Conservation (phyloP, 192 early-diverging fungal species). For the Coemansia sp. region DNA sequence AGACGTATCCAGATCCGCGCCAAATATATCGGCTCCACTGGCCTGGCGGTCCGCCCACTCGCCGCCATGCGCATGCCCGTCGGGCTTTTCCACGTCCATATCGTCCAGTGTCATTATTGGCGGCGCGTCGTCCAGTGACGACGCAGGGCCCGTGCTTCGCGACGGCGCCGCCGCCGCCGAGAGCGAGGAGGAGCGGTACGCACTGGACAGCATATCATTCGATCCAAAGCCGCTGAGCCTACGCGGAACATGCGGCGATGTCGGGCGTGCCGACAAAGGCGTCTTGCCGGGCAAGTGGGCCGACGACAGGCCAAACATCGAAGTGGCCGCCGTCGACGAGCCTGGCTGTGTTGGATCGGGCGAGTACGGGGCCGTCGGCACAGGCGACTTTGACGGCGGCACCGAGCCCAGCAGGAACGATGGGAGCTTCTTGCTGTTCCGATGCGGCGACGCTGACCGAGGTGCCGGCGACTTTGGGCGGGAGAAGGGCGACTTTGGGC, state of each 20-base stretch:
- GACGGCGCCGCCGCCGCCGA: neutral
- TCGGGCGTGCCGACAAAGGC: conserved; percentile 18
- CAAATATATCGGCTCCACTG: conserved; percentile 10
- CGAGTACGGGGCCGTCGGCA: conserved; percentile 5
- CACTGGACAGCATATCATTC: conserved; percentile 46
- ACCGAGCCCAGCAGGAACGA: conserved; percentile 40
- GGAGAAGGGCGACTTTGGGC: conserved; percentile 17
- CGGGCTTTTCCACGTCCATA: conserved; percentile 9
- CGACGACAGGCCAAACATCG: conserved; percentile 11
- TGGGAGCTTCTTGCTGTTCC: conserved; percentile 31
- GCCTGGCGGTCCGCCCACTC: neutral
- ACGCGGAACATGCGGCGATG: conserved; percentile 32
- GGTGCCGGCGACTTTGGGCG: conserved; percentile 38
- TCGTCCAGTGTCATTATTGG: conserved; percentile 41
- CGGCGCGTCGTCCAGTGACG: conserved; percentile 40
- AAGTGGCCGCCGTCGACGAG: conserved; percentile 1
- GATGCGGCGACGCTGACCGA: conserved; percentile 41
- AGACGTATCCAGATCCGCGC: neutral
- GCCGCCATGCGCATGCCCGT: neutral
- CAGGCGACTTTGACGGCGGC: conserved; percentile 23
- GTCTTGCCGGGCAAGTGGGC: neutral
- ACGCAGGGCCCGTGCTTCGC: conserved; percentile 3
- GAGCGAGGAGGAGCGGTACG: conserved; percentile 19
- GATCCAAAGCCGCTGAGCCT: conserved; percentile 47
- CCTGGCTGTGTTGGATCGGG: conserved; percentile 11